Conservation (phyloP, 352 stramenopile species). For the Phytophthora multivora region DNA sequence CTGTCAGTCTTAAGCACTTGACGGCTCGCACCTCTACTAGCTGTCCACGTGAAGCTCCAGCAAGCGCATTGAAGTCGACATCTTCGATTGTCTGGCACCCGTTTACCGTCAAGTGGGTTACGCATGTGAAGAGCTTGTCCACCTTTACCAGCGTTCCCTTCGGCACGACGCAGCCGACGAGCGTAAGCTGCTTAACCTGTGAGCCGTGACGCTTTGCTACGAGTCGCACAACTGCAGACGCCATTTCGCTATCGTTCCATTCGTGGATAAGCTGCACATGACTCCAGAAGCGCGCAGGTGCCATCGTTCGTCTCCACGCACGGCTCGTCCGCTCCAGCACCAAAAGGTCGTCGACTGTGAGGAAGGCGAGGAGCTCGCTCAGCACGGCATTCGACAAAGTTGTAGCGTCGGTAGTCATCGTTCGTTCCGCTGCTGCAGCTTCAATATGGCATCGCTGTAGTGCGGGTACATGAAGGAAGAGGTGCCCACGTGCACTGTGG, state of each 20-base stretch:
- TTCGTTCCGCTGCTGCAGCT: constrained; percentile 30
- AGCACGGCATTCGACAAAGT: constrained; percentile 24
- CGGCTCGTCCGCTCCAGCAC: constrained; percentile 49
- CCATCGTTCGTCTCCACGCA: constrained; percentile 42
- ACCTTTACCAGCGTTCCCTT: constrained; percentile 36
- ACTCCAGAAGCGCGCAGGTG: constrained; percentile 36
- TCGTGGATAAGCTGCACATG: constrained; percentile 40
- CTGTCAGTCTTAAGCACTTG: constrained; percentile 60
- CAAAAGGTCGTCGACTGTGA: constrained; percentile 58
- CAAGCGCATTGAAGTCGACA: constrained; percentile 42
- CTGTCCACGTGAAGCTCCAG: constrained; percentile 38
- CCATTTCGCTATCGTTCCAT: constrained; percentile 32
- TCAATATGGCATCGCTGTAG: constrained; percentile 1
- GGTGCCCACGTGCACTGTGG: constrained; percentile 19
- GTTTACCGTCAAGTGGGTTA: constrained; percentile 56
- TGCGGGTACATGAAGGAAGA: constrained; percentile 1
- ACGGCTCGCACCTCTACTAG: constrained; percentile 52
- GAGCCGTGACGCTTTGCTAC: constrained; percentile 45
- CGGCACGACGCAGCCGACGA: constrained; percentile 56
- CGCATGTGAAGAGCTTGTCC: constrained; percentile 33
- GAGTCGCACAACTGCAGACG: constrained; percentile 28
- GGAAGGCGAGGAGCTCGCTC: constrained; percentile 51
- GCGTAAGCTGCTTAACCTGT: constrained; percentile 41
- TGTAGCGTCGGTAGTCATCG: constrained; percentile 16
- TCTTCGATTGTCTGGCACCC: constrained; percentile 62